These are phyloP conservation scores for Cladosporium velox DNA, from an alignment of 2,329 filamentous ascomycete genomes.

Conservation along the genomic window DNA sequence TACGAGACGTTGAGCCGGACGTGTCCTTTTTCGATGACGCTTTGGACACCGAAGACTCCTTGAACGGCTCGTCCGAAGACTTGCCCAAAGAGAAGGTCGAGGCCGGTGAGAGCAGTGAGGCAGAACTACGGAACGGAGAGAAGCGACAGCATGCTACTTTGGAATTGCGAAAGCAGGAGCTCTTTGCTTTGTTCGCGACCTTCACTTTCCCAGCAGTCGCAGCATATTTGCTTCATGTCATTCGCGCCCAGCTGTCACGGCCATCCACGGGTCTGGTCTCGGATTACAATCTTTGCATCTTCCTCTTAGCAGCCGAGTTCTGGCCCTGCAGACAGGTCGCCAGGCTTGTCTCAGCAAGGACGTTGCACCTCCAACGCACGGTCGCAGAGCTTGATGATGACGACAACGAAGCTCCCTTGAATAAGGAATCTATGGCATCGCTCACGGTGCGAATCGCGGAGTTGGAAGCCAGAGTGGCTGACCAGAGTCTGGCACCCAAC, in stretches of 20 bases:
- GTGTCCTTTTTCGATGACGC: constrained; percentile 21
- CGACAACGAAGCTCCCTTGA: constrained; percentile 20
- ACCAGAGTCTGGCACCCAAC: constrained; percentile 31
- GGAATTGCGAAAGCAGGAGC: constrained; percentile 74
- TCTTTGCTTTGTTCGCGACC: constrained; percentile 72
- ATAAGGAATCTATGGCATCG: constrained; percentile 23
- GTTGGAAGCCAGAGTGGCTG: constrained; percentile 36
- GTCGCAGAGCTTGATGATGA: constrained; percentile 49
- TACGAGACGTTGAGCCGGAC: constrained; percentile 22
- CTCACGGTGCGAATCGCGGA: constrained; percentile 34
- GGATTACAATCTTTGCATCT: constrained; percentile 90
- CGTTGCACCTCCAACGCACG: constrained; percentile 76
- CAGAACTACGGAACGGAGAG: constrained; percentile 21
- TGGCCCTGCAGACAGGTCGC: constrained; percentile 80
- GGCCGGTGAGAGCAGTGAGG: constrained; percentile 12
- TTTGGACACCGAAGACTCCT: constrained; percentile 27
- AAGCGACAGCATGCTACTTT: constrained; percentile 45
- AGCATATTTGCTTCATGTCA: constrained; percentile 80
- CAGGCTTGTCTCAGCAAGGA: constrained; percentile 75
- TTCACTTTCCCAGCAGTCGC: constrained; percentile 76
- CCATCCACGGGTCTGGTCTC: constrained; percentile 86
- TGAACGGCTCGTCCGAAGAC: constrained; percentile 25
- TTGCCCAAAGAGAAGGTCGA: constrained; percentile 11
- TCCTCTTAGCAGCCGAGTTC: constrained; percentile 82
- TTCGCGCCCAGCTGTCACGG: constrained; percentile 76